Evolutionary conservation across 148 eudicot species (phyloP).

Genomic region (Beta vulgaris): DNA sequence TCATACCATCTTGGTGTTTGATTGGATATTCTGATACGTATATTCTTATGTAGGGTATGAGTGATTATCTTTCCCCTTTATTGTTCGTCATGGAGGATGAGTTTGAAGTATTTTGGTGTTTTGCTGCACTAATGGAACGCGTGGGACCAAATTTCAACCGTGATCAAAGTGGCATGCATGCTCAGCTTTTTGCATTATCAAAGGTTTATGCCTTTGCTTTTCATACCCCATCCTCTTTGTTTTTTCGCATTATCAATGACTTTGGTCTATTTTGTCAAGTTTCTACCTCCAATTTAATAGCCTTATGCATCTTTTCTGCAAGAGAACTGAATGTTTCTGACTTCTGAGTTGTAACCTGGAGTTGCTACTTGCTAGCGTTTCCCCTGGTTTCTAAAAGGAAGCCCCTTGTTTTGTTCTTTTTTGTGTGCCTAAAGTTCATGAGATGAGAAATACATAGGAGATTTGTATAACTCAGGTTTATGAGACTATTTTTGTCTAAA

Average conservation of each 20-base stretch:
- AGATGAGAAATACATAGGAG: no score
- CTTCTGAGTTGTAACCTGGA: no score
- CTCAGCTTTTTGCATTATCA: conserved; percentile 92
- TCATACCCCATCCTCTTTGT: neutral
- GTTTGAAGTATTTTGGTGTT: conserved; percentile 95
- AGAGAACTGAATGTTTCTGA: no score
- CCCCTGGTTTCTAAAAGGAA: no score
- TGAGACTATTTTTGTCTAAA: no score
- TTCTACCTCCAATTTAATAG: no score
- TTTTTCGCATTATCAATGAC: neutral
- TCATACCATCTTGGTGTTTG: neutral
- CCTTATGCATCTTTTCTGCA: no score
- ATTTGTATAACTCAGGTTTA: no score
- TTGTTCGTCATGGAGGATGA: conserved; percentile 81
- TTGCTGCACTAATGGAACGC: conserved; percentile 85
- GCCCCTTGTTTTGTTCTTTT: no score
- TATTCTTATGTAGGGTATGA: conserved; percentile 71
- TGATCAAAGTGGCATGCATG: conserved; percentile 96
- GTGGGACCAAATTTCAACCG: conserved; percentile 97
- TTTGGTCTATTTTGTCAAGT: neutral
- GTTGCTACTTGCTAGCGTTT: no score
- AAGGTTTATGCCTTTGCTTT: conserved; percentile 49
- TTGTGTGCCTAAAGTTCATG: no score
- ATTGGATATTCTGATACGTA: neutral
- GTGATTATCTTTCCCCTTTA: conserved; percentile 87